Percentiles rank a stretch among this genome's conserved stretches.
phyloP scores from a whole-genome alignment of 805 yeast genomes.

The Kregervanrija delftensis region DNA sequence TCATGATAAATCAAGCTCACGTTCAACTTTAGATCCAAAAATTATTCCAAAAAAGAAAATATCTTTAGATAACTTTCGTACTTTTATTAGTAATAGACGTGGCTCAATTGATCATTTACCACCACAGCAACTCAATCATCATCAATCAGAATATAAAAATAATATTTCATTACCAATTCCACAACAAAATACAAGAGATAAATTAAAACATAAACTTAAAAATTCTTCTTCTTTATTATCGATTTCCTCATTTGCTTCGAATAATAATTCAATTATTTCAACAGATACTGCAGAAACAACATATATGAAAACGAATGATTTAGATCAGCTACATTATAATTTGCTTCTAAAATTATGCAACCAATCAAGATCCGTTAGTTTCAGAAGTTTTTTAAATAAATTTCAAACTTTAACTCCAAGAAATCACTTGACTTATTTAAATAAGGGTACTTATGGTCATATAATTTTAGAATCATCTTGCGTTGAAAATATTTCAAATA shows the following conservation, averaged over 20 bases:
- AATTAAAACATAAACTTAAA: constrained; percentile 44
- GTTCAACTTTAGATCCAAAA: background rate
- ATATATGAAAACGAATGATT: constrained; percentile 28
- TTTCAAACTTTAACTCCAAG: constrained; percentile 8
- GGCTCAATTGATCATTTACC: constrained; percentile 16
- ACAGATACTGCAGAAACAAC: background rate
- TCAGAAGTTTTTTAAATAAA: constrained; percentile 24
- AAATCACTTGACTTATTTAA: constrained; percentile 6
- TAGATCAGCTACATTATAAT: constrained; percentile 27
- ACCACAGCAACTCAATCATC: constrained; percentile 15
- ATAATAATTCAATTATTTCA: constrained; percentile 1
- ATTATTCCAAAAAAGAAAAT: constrained; percentile 4
- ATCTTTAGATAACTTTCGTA: constrained; percentile 22
- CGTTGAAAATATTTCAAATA: constrained; percentile 36
- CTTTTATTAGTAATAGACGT: constrained; percentile 4
- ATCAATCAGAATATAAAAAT: constrained; percentile 15
- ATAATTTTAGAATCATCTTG: constrained; percentile 39
- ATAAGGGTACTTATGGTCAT: background rate
- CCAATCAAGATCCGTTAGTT: constrained; percentile 26
- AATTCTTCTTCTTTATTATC: constrained; percentile 44
- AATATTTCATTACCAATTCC: constrained; percentile 57
- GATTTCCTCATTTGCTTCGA: constrained; percentile 25
- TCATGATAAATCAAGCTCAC: constrained; percentile 1
- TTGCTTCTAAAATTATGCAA: constrained; percentile 31
- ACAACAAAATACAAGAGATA: constrained; percentile 47